These are phyloP conservation scores for Friedmanniomyces simplex DNA, from an alignment of 495 filamentous ascomycete species.

Conservation along the genomic window DNA sequence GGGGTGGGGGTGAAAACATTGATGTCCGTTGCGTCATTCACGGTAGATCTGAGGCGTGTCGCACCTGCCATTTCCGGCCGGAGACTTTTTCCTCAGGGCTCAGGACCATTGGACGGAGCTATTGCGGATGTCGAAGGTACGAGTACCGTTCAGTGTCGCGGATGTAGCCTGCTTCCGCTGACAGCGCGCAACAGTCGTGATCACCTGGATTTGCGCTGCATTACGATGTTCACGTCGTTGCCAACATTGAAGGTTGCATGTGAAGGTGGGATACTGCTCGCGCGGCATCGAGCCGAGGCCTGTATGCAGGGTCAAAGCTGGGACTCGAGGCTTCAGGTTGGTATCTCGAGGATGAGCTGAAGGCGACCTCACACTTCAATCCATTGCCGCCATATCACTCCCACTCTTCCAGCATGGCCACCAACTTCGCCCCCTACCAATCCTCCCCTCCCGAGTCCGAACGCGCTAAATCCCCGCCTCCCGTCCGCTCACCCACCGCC, in stretches of 20 bases:
- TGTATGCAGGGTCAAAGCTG: background rate
- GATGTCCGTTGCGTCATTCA: background rate
- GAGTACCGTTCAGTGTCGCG: too few species aligned
- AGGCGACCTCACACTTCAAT: background rate
- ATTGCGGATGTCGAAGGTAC: background rate
- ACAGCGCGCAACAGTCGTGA: too few species aligned
- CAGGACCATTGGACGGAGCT: background rate
- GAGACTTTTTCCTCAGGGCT: background rate
- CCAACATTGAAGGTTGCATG: too few species aligned
- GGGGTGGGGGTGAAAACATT: too few species aligned
- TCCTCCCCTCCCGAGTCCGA: slow-evolving; percentile 68
- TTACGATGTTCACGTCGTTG: too few species aligned
- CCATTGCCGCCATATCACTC: background rate
- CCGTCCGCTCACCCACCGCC: slow-evolving; percentile 42
- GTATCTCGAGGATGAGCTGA: background rate
- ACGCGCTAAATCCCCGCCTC: slow-evolving; percentile 56
- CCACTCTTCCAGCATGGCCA: slow-evolving; percentile 27
- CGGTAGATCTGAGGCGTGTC: background rate
- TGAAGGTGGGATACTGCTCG: background rate
- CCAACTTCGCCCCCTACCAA: slow-evolving; percentile 97
- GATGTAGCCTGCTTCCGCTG: too few species aligned
- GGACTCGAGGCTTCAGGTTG: background rate
- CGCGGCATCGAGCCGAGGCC: background rate
- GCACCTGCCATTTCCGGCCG: background rate
- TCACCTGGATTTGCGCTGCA: too few species aligned